Evolutionary conservation across 768 basidiomycete species (phyloP).

Genomic region (Scleroderma bovista): DNA sequence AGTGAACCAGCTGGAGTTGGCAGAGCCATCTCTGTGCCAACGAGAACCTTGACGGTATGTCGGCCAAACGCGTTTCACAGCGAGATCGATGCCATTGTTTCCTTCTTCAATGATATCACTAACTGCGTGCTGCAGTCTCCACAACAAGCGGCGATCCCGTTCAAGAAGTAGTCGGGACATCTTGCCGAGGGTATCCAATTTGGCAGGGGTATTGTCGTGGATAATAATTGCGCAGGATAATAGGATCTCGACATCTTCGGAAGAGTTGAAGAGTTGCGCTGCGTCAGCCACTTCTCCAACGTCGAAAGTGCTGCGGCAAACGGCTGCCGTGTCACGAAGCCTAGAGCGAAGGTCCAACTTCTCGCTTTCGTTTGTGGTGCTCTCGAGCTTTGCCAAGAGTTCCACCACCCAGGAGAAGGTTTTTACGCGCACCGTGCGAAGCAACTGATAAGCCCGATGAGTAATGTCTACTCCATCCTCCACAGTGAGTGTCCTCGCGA

Average conservation of each 20-base stretch:
- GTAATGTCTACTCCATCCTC: background rate
- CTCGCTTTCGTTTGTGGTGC: background rate
- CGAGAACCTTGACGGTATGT: background rate
- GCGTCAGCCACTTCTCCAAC: background rate
- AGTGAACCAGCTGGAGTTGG: background rate
- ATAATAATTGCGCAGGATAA: background rate
- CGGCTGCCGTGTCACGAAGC: slow-evolving; percentile 2
- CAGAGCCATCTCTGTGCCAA: background rate
- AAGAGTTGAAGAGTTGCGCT: background rate
- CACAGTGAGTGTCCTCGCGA: background rate
- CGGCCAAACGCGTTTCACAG: background rate
- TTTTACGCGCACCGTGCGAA: slow-evolving; percentile 22
- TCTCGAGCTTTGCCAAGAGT: slow-evolving; percentile 14
- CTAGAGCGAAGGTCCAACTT: background rate
- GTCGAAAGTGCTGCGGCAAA: slow-evolving; percentile 4
- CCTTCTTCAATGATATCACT: background rate
- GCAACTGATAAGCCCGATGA: slow-evolving; percentile 12
- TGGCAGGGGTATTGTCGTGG: background rate
- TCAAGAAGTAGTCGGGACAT: background rate
- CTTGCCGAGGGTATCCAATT: background rate
- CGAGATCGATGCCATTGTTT: background rate
- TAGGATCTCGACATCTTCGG: background rate
- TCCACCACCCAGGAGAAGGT: slow-evolving; percentile 30
- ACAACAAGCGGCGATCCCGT: background rate
- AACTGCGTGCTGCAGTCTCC: background rate